Base-by-base conservation (phyloP, 2,329 filamentous ascomycete genomes). In the Trichophyton simii region DNA sequence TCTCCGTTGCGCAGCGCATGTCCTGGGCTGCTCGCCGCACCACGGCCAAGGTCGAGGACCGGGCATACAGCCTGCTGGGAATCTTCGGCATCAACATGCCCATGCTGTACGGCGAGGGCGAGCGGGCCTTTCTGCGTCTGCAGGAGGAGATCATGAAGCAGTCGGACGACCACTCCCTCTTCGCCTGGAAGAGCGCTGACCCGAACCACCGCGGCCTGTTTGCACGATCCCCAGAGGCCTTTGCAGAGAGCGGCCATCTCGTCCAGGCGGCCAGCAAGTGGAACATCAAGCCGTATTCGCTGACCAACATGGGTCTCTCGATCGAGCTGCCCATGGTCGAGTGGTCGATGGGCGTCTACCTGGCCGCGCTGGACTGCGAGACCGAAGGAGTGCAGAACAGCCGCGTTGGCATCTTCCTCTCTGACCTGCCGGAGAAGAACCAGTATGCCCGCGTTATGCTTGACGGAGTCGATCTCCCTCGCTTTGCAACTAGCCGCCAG, bases 131-230 rank as follows among this genome's bases (percentile, higher is more conserved):
- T 48, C 60, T 64, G 6, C 58, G 70, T 8, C 66, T 72, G 0
- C 69, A 72, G 60, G 67, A 71, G 60, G 69, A 71, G 50, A 71
- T 72, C 3, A 66, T 71, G 61, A 67, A 65, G 38, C 58, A 64
- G 36, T 69, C 67, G 1, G 62, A 65, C 20, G 67, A 68, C 52
- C 66, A 67, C 20, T 61, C 62, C 20, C 28, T 66, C 25, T 67
- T 67, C 60, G 60, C 62, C 18, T 67, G 65, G 65, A 57, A 52
- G 46, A 52, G 38, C 34, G 36, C 42, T 4, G 59, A 61, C 41
- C 31, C 7, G 50, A 58, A 38, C 28, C 48, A 42, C 41, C 59
- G 41, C 41, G 61, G 61, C 11, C 20, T 63, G 36, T 54, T 63
- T 13, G 61, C 61, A 13, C 52, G 46, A 52, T 61, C 59, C 5